Percentiles rank a stretch among this genome's conserved stretches.
Conservation (phyloP, 169 alveolate genomes). For the Cryptosporidium canis region DNA sequence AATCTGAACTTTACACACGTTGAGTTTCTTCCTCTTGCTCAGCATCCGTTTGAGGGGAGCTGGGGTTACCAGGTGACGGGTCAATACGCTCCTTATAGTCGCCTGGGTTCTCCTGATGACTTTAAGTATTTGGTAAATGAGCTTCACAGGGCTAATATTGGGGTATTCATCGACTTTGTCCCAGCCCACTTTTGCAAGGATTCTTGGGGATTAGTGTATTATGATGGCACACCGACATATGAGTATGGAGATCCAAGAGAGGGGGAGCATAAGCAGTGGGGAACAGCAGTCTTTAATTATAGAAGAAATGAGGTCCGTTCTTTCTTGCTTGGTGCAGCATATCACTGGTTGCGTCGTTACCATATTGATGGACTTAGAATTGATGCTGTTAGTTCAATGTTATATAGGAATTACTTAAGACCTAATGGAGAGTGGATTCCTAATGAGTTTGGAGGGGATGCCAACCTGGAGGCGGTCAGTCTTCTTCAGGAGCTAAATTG, state of each 20-base stretch:
- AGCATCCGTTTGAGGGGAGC: conserved; percentile 82
- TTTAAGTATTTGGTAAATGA: conserved; percentile 78
- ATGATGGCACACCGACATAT: conserved; percentile 80
- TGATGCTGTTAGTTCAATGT: conserved; percentile 81
- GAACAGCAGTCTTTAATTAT: conserved; percentile 79
- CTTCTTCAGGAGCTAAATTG: conserved; percentile 79
- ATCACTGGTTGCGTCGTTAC: conserved; percentile 81
- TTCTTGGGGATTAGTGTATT: conserved; percentile 79
- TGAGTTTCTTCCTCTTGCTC: conserved; percentile 82
- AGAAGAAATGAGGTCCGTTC: conserved; percentile 81
- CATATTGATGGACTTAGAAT: conserved; percentile 81
- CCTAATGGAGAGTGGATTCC: conserved; percentile 81
- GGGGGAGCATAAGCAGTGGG: conserved; percentile 82
- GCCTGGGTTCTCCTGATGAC: conserved; percentile 80
- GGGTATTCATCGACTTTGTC: conserved; percentile 80
- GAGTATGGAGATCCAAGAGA: conserved; percentile 83
- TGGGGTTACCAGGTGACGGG: conserved; percentile 84
- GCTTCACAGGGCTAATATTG: conserved; percentile 78
- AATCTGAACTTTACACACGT: conserved; percentile 80
- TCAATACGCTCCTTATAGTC: conserved; percentile 80
- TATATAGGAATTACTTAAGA: conserved; percentile 76
- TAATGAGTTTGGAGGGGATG: conserved; percentile 81
- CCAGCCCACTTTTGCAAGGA: conserved; percentile 83
- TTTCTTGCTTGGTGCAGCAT: conserved; percentile 80
- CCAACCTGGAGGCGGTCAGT: conserved; percentile 80